Evolutionary conservation across 208 protist genomes (phyloP).

Genomic region (Trypanosoma lewisi): DNA sequence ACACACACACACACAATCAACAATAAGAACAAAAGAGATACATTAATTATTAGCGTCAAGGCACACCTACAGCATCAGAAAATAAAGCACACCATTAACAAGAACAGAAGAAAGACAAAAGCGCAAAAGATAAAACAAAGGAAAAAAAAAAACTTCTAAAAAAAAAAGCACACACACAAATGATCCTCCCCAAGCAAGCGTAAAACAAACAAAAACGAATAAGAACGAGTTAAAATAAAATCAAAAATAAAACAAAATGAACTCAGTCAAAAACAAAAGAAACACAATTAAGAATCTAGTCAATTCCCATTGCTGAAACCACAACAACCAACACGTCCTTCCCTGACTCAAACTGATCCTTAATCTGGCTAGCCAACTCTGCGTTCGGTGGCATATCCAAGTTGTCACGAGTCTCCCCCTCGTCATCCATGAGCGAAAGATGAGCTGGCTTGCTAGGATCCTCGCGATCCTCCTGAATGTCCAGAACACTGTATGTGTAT

Average conservation of each 20-base stretch:
- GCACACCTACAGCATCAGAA: no score
- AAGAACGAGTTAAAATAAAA: constrained; percentile 8
- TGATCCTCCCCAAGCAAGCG: no score
- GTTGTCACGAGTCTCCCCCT: constrained; percentile 94
- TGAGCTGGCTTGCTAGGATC: constrained; percentile 54
- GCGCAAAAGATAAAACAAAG: no score
- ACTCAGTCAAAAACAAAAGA: neutral
- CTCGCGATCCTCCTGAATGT: constrained; percentile 92
- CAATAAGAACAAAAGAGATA: no score
- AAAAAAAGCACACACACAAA: no score
- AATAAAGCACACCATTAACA: no score
- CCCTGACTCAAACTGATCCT: constrained; percentile 89
- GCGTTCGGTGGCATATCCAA: constrained; percentile 93
- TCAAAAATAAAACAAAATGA: constrained; percentile 26
- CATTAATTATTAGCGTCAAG: no score
- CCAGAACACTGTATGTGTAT: constrained; percentile 93
- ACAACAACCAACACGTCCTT: constrained; percentile 95
- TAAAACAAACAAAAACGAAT: constrained; percentile 3
- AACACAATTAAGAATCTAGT: constrained; percentile 85
- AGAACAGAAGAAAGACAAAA: no score
- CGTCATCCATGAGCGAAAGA: constrained; percentile 91
- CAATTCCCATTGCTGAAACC: constrained; percentile 93
- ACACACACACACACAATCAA: no score
- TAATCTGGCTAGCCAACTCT: constrained; percentile 87
- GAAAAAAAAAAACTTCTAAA: no score